Percentiles rank a stretch among this genome's conserved stretches.
phyloP scores from a whole-genome alignment of 2,329 filamentous ascomycete species.

The Fusarium stilboides region DNA sequence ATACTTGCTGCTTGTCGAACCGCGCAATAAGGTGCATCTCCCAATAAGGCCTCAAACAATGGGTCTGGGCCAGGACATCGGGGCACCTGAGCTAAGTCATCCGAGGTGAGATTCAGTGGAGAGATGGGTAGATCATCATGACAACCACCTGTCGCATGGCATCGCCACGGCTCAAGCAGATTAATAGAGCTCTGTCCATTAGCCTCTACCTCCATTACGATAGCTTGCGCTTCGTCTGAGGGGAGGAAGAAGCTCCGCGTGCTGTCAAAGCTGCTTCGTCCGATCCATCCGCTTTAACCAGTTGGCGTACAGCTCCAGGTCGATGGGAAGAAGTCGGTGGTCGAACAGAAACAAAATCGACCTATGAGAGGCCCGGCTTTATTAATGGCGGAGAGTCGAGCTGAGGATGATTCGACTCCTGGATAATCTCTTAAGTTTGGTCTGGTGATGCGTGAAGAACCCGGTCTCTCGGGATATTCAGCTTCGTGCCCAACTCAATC shows the following conservation, averaged over 20 bases:
- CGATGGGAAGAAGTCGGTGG: conserved; percentile 1
- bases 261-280: conserved; percentile 39
- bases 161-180: conserved; percentile 47
- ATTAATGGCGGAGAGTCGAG: not conserved
- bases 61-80: conserved; percentile 42
- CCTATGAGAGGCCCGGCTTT: not conserved
- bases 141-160: conserved; percentile 38
- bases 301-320: conserved; percentile 15
- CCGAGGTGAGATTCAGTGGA: conserved; percentile 35
- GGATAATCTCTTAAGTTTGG: conserved; percentile 21
- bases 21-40: conserved; percentile 18
- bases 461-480: conserved; percentile 5
- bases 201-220: conserved; percentile 48
- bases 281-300: conserved; percentile 45
- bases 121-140: conserved; percentile 44
- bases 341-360: not conserved
- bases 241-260: conserved; percentile 40
- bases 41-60: conserved; percentile 43
- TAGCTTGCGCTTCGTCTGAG: conserved; percentile 44
- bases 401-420: conserved; percentile 18
- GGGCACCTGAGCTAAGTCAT: conserved; percentile 43
- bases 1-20: conserved; percentile 4
- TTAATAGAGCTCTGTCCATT: conserved; percentile 46
- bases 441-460: conserved; percentile 32
- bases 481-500: not conserved